Conservation (phyloP, 176 grass and related monocot species). For the Chloris gayana region DNA sequence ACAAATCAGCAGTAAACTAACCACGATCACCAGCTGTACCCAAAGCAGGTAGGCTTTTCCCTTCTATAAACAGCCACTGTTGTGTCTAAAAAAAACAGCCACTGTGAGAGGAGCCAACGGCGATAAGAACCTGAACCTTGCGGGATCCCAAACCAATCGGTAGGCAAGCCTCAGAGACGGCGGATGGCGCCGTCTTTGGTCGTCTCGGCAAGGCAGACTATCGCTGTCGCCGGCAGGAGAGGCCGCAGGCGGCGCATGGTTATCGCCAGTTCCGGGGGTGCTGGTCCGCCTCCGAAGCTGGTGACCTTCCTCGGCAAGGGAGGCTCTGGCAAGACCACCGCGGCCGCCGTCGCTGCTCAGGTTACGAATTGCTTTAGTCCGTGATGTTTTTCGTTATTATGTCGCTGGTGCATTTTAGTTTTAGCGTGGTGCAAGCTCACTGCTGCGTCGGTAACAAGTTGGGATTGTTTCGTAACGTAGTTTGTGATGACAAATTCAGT, state of each 20-base stretch:
- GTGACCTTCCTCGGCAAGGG: constrained; percentile 95
- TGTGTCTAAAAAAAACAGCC: no score
- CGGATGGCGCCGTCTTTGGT: constrained; percentile 35
- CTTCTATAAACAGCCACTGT: neutral
- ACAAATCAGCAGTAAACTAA: neutral
- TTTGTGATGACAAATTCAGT: neutral
- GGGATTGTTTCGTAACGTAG: neutral
- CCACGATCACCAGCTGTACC: neutral
- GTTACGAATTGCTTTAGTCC: constrained; percentile 26
- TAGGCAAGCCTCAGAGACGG: neutral
- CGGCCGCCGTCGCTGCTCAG: constrained; percentile 72
- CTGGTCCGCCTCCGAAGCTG: constrained; percentile 57
- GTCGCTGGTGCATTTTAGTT: neutral
- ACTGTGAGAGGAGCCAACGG: neutral
- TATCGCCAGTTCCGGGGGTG: constrained; percentile 32
- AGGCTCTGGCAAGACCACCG: constrained; percentile 87
- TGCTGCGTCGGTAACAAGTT: neutral
- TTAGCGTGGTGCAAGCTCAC: neutral
- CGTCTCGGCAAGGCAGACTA: constrained; percentile 33
- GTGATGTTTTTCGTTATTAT: neutral
- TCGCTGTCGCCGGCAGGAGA: constrained; percentile 17
- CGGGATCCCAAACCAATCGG: neutral
- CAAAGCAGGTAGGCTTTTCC: neutral
- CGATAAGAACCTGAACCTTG: neutral
- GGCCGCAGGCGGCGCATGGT: constrained; percentile 31